Percentiles rank a stretch among this genome's conserved stretches.
Conservation (phyloP, 2,329 filamentous ascomycete species). For the Fusarium torulosum region DNA sequence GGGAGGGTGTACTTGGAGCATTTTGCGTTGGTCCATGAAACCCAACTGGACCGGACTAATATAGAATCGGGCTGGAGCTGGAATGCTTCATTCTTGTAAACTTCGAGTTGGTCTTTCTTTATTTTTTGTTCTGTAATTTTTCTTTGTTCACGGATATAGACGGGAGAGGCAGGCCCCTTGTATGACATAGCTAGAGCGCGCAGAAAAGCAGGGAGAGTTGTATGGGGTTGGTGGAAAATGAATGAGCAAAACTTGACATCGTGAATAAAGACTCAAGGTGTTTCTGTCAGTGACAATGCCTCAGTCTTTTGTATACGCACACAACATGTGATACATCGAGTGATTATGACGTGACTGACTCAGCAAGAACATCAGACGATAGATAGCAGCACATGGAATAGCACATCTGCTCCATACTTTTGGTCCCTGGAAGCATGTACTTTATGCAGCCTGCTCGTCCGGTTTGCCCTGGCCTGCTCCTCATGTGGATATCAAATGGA, state of each 20-base stretch:
- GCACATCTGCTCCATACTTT: not conserved
- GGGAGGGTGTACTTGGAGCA: slow-evolving; percentile 50
- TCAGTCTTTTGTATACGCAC: not conserved
- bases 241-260: slow-evolving; percentile 25
- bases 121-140: slow-evolving; percentile 38
- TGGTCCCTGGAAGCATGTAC: no score
- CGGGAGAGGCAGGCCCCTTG: slow-evolving; percentile 40
- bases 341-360: not conserved
- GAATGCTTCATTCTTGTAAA: slow-evolving; percentile 43
- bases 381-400: not conserved
- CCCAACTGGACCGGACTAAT: slow-evolving; percentile 49
- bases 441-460: not conserved
- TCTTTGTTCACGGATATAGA: slow-evolving; percentile 44
- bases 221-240: slow-evolving; percentile 5
- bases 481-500: slow-evolving; percentile 22
- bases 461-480: not conserved
- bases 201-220: slow-evolving; percentile 36
- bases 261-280: slow-evolving; percentile 18
- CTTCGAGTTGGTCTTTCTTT: slow-evolving; percentile 38
- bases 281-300: not conserved
- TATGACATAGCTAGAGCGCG: slow-evolving; percentile 44
- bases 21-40: slow-evolving; percentile 45
- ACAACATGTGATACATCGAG: not conserved
- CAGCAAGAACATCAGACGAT: not conserved
- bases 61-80: slow-evolving; percentile 47